Evolutionary conservation across 805 yeast species (phyloP).

Genomic region (Zygoascus bituminiphila): DNA sequence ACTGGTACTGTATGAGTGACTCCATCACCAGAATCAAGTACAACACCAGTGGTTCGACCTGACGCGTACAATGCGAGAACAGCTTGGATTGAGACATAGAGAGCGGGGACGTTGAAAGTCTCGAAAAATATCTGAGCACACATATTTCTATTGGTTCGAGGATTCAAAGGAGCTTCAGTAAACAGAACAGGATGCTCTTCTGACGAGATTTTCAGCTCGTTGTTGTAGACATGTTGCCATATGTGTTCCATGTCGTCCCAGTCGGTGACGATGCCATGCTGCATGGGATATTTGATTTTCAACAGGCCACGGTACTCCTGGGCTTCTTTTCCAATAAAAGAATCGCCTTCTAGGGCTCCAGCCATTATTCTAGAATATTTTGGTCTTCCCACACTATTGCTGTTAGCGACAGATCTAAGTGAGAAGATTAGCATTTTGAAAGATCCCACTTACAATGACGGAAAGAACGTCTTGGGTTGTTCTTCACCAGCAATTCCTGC

Average conservation of each 20-base stretch:
- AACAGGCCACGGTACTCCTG: conserved; percentile 73
- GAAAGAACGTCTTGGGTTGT: conserved; percentile 56
- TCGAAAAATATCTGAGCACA: conserved; percentile 64
- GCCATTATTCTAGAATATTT: conserved; percentile 82
- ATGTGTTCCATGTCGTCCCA: conserved; percentile 83
- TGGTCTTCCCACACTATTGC: conserved; percentile 56
- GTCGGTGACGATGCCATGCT: conserved; percentile 67
- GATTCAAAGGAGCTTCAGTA: conserved; percentile 86
- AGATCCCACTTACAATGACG: conserved; percentile 39
- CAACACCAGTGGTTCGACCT: conserved; percentile 87
- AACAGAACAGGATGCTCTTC: conserved; percentile 84
- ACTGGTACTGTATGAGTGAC: conserved; percentile 84
- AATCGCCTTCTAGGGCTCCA: conserved; percentile 53
- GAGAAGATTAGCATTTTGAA: not conserved
- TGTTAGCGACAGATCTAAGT: no score
- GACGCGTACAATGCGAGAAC: conserved; percentile 78
- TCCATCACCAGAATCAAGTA: conserved; percentile 89
- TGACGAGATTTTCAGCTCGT: conserved; percentile 46
- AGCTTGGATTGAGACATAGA: conserved; percentile 67
- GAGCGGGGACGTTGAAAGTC: conserved; percentile 65
- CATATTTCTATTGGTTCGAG: conserved; percentile 48
- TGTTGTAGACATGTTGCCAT: conserved; percentile 62
- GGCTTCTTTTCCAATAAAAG: conserved; percentile 69
- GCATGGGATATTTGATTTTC: conserved; percentile 60
- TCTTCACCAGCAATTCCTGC: conserved; percentile 94